Base-by-base conservation (phyloP, 2,329 filamentous ascomycete genomes). In the Colletotrichum australisinense region DNA sequence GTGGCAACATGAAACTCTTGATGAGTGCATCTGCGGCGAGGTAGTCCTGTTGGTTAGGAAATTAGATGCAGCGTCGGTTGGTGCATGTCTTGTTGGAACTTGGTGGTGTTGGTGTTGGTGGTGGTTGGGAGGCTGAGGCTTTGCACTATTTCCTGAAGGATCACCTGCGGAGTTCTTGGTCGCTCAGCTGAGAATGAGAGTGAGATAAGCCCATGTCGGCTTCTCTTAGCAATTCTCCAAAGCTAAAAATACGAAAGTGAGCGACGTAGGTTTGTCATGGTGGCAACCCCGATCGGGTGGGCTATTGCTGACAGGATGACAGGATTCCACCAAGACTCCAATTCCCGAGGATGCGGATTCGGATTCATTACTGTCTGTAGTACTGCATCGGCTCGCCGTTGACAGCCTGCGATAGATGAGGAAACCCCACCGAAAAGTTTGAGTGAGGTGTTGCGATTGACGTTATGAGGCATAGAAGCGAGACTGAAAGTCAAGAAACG, bases 221-320 rank as follows among this genome's bases (percentile, higher is more conserved):
- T 56, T 16, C 42, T 52, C 49, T 49, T 6, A 24, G 19, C 14
- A n/a, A 28, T 42, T 11, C 14, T 3, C 0, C 14, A 16, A 9
- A 26, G 59, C 70, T 66, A 71, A 73, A 73, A 73, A 73, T 73
- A 70, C 60, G 26, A 35, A 35, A 35, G 32, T 60, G 30, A 62
- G 16, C 6, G 19, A 49, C 7, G 19, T 16, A 30, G 56, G 5
- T 58, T 66, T 66, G 71, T 66, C 67, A 65, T 49, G 60, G 49
- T 55, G n/a, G 55, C n/a, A 30, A 55, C 9, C 56, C 57, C 28
- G 24, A 56, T 56, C 19, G 66, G 63, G 32, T 7, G 24, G n/a
- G 42, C 42, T 19, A 14, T n/a, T 30, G 57, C 66, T 68, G 66
- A 68, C 66, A 56, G 11, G 71, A 67, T 73, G 71, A 68, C 52